phyloP scores from a whole-genome alignment of 768 basidiomycete genomes.

The Cantharellus anzutake region DNA sequence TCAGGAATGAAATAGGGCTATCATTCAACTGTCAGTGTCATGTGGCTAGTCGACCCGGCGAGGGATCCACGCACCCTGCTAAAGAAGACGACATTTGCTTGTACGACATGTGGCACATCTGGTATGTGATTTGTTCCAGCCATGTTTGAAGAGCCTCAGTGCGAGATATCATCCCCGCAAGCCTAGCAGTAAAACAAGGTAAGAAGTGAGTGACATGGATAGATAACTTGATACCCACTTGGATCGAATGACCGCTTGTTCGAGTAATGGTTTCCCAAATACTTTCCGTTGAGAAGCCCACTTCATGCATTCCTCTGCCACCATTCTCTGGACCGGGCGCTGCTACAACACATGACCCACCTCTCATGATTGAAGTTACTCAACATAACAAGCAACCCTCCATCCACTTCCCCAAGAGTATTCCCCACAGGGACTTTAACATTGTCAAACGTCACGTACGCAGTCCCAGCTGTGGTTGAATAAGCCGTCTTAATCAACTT shows the following conservation, averaged over 20 bases:
- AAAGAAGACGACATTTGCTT: slow-evolving; percentile 66
- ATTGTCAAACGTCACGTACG: slow-evolving; percentile 18
- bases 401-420: slow-evolving; percentile 71
- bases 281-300: slow-evolving; percentile 65
- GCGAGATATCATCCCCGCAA: slow-evolving; percentile 78
- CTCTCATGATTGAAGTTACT: slow-evolving; percentile 79
- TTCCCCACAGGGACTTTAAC: slow-evolving; percentile 68
- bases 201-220: neutral
- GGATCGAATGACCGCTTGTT: slow-evolving; percentile 68
- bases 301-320: slow-evolving; percentile 86
- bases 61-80: slow-evolving; percentile 29
- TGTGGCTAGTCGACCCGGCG: too few species aligned
- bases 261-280: slow-evolving; percentile 68
- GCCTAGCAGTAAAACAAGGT: slow-evolving; percentile 10
- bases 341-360: slow-evolving; percentile 66
- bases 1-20: slow-evolving; percentile 59
- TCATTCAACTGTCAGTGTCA: neutral
- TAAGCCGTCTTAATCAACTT: slow-evolving; percentile 87
- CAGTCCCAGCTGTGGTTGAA: slow-evolving; percentile 68
- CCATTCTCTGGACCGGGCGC: slow-evolving; percentile 56
- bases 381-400: slow-evolving; percentile 63
- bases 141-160: slow-evolving; percentile 75
- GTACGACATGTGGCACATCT: slow-evolving; percentile 91
- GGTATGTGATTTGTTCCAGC: slow-evolving; percentile 77
- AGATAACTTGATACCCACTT: slow-evolving; percentile 23